Conservation (phyloP, 352 stramenopile species). For the Phytopythium vexans region DNA sequence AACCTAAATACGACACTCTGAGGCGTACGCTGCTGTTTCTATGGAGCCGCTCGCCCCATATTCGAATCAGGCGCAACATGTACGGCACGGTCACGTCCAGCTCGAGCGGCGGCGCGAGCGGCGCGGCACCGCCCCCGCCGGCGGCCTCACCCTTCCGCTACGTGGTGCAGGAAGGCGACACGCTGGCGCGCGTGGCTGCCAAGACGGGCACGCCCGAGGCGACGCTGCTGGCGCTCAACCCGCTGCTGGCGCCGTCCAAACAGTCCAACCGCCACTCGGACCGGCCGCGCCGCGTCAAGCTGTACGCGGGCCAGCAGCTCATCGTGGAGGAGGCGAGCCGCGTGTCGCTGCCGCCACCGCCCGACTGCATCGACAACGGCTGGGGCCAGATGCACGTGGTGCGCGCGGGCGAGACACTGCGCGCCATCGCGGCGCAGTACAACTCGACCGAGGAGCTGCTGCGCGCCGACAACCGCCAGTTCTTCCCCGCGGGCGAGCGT, state of each 20-base stretch:
- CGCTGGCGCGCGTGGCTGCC: conserved; percentile 54
- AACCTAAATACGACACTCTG: neutral
- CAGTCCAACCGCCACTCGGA: conserved; percentile 1
- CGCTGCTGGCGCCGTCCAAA: conserved; percentile 32
- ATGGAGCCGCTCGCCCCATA: neutral
- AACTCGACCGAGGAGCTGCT: conserved; percentile 81
- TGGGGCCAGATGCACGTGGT: conserved; percentile 86
- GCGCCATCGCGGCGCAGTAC: conserved; percentile 68
- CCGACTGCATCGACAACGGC: conserved; percentile 77
- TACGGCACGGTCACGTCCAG: conserved; percentile 46
- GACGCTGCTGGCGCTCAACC: conserved; percentile 63
- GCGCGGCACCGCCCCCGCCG: conserved; percentile 23
- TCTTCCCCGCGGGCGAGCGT: conserved; percentile 75
- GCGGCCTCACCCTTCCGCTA: conserved; percentile 70
- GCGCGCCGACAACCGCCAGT: conserved; percentile 75
- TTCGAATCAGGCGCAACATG: conserved; percentile 20
- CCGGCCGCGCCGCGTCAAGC: conserved; percentile 43
- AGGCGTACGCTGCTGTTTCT: no score
- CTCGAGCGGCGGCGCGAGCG: conserved; percentile 14
- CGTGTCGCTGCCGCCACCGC: conserved; percentile 68
- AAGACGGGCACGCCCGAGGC: conserved; percentile 63
- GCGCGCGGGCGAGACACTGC: conserved; percentile 60
- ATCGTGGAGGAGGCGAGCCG: conserved; percentile 64
- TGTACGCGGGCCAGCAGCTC: conserved; percentile 75
- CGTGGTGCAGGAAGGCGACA: conserved; percentile 58